phyloP scores from a whole-genome alignment of 1,139 yeast genomes.

The Entelexis paramagnoliae region DNA sequence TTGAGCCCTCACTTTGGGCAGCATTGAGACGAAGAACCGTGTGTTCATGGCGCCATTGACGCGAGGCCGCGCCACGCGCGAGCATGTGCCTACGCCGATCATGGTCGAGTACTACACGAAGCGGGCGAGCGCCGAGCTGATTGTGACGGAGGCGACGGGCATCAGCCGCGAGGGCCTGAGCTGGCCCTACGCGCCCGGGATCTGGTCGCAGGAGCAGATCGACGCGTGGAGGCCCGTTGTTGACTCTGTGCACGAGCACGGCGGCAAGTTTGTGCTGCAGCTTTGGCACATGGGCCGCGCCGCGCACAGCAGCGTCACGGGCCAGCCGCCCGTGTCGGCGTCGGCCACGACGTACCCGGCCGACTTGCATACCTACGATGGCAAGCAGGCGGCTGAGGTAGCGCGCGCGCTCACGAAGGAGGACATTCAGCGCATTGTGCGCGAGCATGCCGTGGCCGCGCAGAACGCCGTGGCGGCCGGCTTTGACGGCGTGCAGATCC shows the following conservation, averaged over 20 bases:
- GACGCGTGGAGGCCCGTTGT: slow-evolving; percentile 34
- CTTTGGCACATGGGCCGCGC: slow-evolving; percentile 38
- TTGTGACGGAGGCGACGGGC: slow-evolving; percentile 39
- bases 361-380: slow-evolving; percentile 37
- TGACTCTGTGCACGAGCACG: slow-evolving; percentile 33
- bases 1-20: slow-evolving; percentile 23
- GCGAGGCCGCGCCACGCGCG: slow-evolving; percentile 34
- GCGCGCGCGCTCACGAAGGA: slow-evolving; percentile 38
- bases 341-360: slow-evolving; percentile 23
- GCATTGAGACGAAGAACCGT: slow-evolving; percentile 32
- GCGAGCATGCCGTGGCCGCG: slow-evolving; percentile 38
- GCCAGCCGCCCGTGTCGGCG: slow-evolving; percentile 26
- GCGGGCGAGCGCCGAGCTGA: slow-evolving; percentile 40
- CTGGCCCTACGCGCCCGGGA: slow-evolving; percentile 35
- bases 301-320: slow-evolving; percentile 32
- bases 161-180: slow-evolving; percentile 33
- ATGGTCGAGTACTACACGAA: slow-evolving; percentile 43
- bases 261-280: slow-evolving; percentile 34
- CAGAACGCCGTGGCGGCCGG: slow-evolving; percentile 35
- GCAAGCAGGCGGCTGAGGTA: slow-evolving; percentile 45
- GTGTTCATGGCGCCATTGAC: slow-evolving; percentile 48
- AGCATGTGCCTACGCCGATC: slow-evolving; percentile 39
- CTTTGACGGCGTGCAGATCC: slow-evolving; percentile 54
- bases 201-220: slow-evolving; percentile 38
- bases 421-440: slow-evolving; percentile 37